Percentiles rank a stretch among this genome's conserved stretches.
phyloP scores from a whole-genome alignment of 148 eudicot genomes.

The Vaccinium corymbosum region DNA sequence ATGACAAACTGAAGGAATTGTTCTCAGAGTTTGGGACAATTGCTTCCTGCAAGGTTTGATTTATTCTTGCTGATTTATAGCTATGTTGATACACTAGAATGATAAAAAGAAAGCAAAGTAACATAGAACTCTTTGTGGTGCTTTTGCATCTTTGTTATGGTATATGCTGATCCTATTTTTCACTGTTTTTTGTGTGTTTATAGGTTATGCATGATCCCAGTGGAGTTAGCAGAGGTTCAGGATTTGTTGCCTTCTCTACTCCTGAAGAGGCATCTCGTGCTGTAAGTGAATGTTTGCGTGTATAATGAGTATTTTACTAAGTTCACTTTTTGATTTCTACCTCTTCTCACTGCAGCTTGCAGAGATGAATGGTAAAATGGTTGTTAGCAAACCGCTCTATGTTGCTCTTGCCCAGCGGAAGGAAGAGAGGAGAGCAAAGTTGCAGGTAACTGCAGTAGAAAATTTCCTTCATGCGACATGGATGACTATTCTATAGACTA shows the following conservation, averaged over 20 bases:
- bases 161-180: not conserved
- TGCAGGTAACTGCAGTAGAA: slow-evolving; percentile 51
- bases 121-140: not conserved
- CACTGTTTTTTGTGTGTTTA: not conserved
- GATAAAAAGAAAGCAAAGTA: not conserved
- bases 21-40: slow-evolving; percentile 68
- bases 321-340: not conserved
- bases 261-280: slow-evolving; percentile 76
- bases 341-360: slow-evolving; percentile 41
- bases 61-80: not conserved
- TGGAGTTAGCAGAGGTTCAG: slow-evolving; percentile 77
- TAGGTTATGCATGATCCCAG: slow-evolving; percentile 85
- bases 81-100: not conserved
- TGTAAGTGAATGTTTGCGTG: slow-evolving; percentile 36
- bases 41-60: slow-evolving; percentile 72
- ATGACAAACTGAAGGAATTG: slow-evolving; percentile 74
- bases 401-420: slow-evolving; percentile 88
- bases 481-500: not conserved
- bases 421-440: slow-evolving; percentile 79
- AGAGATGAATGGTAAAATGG: slow-evolving; percentile 86
- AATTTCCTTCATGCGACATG: not conserved
- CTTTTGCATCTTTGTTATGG: not conserved
- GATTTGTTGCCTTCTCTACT: slow-evolving; percentile 78
- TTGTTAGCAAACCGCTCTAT: slow-evolving; percentile 75
- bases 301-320: not conserved